Base-by-base conservation (phyloP, 768 basidiomycete species). In the Hysterangium stoloniferum region DNA sequence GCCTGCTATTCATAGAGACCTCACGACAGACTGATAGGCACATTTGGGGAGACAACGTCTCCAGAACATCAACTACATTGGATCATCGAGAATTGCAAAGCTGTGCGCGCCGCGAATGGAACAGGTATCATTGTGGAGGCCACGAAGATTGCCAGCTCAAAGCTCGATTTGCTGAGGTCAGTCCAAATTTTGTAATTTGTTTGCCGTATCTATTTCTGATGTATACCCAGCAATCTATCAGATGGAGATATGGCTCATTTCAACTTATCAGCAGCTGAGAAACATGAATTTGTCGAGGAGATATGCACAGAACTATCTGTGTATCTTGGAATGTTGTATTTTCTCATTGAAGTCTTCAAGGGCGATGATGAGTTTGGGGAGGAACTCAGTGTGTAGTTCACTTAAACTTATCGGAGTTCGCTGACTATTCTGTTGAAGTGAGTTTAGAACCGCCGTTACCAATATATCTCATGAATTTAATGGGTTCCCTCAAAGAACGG, bases 61-160 rank as follows among this genome's bases (percentile, higher is more conserved):
- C 87, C 92, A 0, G 92, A 98, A 62, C 85, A 95, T 63, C 95
- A 99, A 63, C 70, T 98, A 33, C 89, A 93, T 56, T 93, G 92
- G 84, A 87, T 99, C 58, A 86, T 94, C 54, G 86, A 95, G 65
- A 95, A 97, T 62, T 87, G 86, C 63, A 90, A 86, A 63, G 72
- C 88, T 17, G 82, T 98, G 1, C 78, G 92, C 44, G 72, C 76
- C 19, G 84, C 84, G 0, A 90, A 95, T 65, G 94, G 93, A 17
- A 68, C 97, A 27, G 80, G 77, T 58, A 78, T 75, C 52, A 84
- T 97, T 19, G 76, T 95, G 13, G 83, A 88, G 59, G 92, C 90
- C 5, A 76, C 97, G 68, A 92, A 91, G 67, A 86, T 92, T 53
- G 92, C 92, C 4, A 83, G 82, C 48, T 76, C 85, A 33, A 90